phyloP scores from a whole-genome alignment of 441 rosid species.

The Populus hybrid region DNA sequence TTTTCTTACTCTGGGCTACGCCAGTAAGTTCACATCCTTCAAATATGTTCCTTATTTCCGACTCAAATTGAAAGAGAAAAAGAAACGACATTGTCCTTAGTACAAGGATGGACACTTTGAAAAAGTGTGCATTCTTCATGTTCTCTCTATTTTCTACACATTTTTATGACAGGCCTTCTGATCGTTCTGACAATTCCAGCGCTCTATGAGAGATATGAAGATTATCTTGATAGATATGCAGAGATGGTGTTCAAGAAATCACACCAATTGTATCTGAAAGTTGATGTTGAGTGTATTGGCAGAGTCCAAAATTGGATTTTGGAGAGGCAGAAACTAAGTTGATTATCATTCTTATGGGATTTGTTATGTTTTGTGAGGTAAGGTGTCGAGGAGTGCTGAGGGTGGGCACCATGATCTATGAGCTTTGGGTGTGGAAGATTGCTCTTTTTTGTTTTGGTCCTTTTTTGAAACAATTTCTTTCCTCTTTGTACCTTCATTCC shows the following conservation, averaged over 20 bases:
- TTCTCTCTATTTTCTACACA: not conserved
- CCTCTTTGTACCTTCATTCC: not conserved
- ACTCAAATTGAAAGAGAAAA: not conserved
- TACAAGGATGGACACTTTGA: not conserved
- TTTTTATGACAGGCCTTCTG: conserved; percentile 54
- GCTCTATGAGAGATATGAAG: conserved; percentile 65
- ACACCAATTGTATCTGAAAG: conserved; percentile 42
- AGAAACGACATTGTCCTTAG: not conserved
- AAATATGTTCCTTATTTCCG: not conserved
- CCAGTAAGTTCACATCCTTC: conserved; percentile 48
- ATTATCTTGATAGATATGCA: conserved; percentile 43
- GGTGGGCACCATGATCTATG: not conserved
- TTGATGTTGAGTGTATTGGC: conserved; percentile 36
- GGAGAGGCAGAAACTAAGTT: conserved; percentile 61
- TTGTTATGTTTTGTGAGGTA: conserved; percentile 6
- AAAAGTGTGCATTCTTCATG: not conserved
- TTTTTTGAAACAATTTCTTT: not conserved
- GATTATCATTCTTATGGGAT: conserved; percentile 21
- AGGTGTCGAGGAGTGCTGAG: not conserved
- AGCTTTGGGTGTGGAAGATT: conserved; percentile 2
- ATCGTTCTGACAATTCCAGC: conserved; percentile 66
- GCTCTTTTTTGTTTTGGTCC: not conserved
- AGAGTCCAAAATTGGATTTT: conserved; percentile 44
- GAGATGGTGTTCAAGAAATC: conserved; percentile 31
- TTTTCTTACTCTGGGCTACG: conserved; percentile 66